Evolutionary conservation across 768 basidiomycete genomes (phyloP).

Genomic region (Phanerochaete sordida): DNA sequence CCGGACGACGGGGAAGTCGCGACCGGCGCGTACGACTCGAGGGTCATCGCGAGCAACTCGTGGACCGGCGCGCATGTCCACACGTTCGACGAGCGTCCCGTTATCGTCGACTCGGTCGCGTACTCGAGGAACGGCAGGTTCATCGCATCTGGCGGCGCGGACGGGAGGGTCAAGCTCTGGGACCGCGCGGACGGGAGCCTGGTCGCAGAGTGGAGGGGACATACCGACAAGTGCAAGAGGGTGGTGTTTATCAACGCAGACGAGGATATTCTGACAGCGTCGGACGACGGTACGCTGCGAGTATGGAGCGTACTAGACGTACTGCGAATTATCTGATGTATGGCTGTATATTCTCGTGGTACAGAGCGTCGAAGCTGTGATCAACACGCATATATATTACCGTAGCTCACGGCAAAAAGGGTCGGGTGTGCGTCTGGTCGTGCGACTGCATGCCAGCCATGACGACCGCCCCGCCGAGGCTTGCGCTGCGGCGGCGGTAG

Average conservation of each 20-base stretch:
- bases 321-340: not conserved
- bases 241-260: slow-evolving; percentile 42
- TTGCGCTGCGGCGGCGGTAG: slow-evolving; percentile 49
- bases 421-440: slow-evolving; percentile 38
- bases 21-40: slow-evolving; percentile 36
- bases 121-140: slow-evolving; percentile 14
- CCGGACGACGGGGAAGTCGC: slow-evolving; percentile 42
- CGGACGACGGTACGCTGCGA: slow-evolving; percentile 30
- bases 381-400: not conserved
- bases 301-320: slow-evolving; percentile 17
- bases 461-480: slow-evolving; percentile 57
- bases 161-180: slow-evolving; percentile 19
- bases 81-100: slow-evolving; percentile 8
- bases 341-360: no score
- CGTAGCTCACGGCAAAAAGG: not conserved
- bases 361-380: not conserved
- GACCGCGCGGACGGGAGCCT: slow-evolving; percentile 7
- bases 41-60: slow-evolving; percentile 16
- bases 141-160: slow-evolving; percentile 18
- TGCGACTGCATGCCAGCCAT: slow-evolving; percentile 69
- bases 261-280: slow-evolving; percentile 37
- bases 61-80: slow-evolving; percentile 11
- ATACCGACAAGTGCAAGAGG: slow-evolving; percentile 27
- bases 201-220: slow-evolving; percentile 17
- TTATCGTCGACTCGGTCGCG: slow-evolving; percentile 11